phyloP scores from a whole-genome alignment of 306 rosid genomes.

The Senna tora region DNA sequence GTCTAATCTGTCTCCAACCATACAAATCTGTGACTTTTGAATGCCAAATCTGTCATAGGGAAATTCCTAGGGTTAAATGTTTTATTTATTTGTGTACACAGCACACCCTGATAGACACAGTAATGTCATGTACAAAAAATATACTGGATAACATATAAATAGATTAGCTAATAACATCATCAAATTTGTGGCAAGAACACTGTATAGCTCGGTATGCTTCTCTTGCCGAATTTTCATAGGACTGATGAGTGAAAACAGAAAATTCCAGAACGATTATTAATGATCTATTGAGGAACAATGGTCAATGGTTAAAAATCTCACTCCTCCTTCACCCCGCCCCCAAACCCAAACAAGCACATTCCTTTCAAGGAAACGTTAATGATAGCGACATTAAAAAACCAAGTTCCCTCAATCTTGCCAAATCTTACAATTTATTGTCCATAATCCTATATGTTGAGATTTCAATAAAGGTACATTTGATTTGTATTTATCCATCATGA shows the following conservation, averaged over 20 bases:
- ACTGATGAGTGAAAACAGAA: background rate
- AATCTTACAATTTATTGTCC: background rate
- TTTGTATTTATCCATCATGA: background rate
- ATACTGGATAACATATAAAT: background rate
- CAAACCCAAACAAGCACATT: background rate
- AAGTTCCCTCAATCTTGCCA: background rate
- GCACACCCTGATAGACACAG: background rate
- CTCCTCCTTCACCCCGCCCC: too few relatives aligned
- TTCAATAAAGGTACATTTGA: background rate
- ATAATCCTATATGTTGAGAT: background rate
- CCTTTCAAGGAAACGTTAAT: background rate
- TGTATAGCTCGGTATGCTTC: background rate
- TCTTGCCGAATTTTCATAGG: background rate
- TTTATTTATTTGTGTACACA: background rate
- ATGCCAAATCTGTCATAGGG: conserved; percentile 75
- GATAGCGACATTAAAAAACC: background rate
- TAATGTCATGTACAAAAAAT: background rate
- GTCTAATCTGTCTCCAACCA: conserved; percentile 98
- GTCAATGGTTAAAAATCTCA: background rate
- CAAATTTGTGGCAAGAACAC: background rate
- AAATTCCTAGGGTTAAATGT: conserved; percentile 24
- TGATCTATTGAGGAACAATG: background rate
- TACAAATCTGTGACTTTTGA: conserved; percentile 87
- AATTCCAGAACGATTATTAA: background rate
- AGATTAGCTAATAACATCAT: background rate